Conservation (phyloP, 805 yeast genomes). For the Pichia manshurica region DNA sequence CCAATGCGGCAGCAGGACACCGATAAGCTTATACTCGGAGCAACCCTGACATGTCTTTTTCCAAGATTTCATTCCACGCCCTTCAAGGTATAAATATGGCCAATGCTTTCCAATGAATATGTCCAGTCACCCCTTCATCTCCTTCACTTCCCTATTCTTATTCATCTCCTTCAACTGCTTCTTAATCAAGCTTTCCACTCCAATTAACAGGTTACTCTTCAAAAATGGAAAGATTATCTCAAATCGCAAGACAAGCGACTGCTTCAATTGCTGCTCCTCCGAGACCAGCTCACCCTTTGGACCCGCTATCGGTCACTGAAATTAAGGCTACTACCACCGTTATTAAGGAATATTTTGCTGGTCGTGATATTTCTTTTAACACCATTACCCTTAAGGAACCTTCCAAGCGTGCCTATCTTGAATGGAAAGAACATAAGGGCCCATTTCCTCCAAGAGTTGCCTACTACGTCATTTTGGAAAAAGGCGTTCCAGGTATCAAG, state of each 20-base stretch:
- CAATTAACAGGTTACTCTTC: background rate
- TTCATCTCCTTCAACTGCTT: too few species aligned
- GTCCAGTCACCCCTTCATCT: too few species aligned
- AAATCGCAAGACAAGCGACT: conserved; percentile 56
- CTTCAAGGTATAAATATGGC: background rate
- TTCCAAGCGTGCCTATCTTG: conserved; percentile 52
- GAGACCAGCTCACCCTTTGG: conserved; percentile 59
- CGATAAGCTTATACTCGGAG: background rate
- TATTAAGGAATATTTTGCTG: conserved; percentile 43
- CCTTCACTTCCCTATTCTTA: too few species aligned
- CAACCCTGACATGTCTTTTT: background rate
- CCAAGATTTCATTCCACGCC: background rate
- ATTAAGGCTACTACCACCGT: conserved; percentile 51
- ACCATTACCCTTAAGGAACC: conserved; percentile 71
- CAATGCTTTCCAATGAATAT: background rate
- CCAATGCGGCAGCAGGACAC: conserved; percentile 7
- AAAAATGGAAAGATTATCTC: conserved; percentile 59
- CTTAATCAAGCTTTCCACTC: background rate
- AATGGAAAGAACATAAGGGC: conserved; percentile 59
- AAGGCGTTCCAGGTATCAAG: conserved; percentile 55
- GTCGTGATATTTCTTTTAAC: conserved; percentile 49
- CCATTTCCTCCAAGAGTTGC: conserved; percentile 66
- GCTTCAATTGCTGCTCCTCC: conserved; percentile 50
- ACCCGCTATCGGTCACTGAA: conserved; percentile 62
- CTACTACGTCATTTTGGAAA: conserved; percentile 55